Percentiles rank a stretch among this genome's conserved stretches.
Evolutionary conservation across 176 grass and related monocot species (phyloP).

Genomic region (Echinochloa phyllopogon): DNA sequence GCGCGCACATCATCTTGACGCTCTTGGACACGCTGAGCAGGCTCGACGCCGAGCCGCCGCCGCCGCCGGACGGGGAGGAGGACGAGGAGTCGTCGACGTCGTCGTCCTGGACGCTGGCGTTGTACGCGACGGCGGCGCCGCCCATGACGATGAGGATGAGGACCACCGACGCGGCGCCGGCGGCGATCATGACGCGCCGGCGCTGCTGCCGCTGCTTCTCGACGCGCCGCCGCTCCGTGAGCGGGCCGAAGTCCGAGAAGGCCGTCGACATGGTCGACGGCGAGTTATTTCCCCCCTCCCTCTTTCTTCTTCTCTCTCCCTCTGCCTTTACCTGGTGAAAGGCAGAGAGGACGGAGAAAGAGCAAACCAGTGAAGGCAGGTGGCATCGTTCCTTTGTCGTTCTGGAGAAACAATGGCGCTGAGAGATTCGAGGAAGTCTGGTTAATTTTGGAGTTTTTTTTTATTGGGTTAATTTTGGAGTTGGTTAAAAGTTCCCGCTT

Average conservation of each 20-base stretch:
- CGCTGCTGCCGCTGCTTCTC: constrained; percentile 61
- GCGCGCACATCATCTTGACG: constrained; percentile 56
- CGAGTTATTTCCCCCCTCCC: background rate
- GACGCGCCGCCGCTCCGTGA: constrained; percentile 64
- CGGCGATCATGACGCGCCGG: constrained; percentile 54
- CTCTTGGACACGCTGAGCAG: constrained; percentile 42
- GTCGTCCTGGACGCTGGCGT: constrained; percentile 21
- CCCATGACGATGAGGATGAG: constrained; percentile 61
- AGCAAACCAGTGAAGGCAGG: constrained; percentile 11
- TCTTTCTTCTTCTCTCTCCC: constrained; percentile 13
- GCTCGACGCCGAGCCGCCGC: background rate
- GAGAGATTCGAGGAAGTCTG: constrained; percentile 54
- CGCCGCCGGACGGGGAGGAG: background rate
- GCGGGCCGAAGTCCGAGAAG: constrained; percentile 69
- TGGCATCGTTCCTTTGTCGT: constrained; percentile 31
- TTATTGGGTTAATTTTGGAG: constrained; percentile 43
- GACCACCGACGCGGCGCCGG: constrained; percentile 38
- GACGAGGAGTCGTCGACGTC: background rate
- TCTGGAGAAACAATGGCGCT: constrained; percentile 51
- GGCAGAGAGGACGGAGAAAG: constrained; percentile 51
- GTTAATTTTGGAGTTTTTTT: constrained; percentile 39
- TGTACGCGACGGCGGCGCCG: constrained; percentile 48
- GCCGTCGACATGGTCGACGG: constrained; percentile 53
- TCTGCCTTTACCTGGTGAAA: constrained; percentile 41
- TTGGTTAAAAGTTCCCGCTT: background rate